Evolutionary conservation across 345 rosid species (phyloP), one percentile per base, ranked within the genome.

Genomic region (Boechera stricta): DNA sequence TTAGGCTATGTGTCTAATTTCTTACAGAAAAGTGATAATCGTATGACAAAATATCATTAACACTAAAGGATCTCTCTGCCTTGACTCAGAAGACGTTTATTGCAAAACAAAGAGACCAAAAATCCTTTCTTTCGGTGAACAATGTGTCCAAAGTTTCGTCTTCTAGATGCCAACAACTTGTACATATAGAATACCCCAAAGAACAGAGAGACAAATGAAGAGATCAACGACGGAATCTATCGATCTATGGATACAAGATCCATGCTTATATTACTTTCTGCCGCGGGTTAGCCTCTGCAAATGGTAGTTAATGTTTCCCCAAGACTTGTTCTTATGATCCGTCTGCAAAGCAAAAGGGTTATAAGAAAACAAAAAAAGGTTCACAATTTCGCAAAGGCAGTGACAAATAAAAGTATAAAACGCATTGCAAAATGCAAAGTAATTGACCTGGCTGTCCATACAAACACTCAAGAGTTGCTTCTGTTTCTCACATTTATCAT

Each of bases 271-370:
- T 77, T 65, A 89, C 80, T 89, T 90, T 80, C 87, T 86, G 78
- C 92, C 94, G 51, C 86, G 82, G 74, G 82, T 89, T 47, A 92
- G 85, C 92, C 96, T 89, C 88, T 90, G 98, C 83, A 89, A 78
- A 59, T 92, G 98, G 81, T 89, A 92, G 80, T 92, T 92, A 61
- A 92, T 89, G 81, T 91, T 90, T 52, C 91, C 96, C 89, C 85
- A 79, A 41, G 90, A 80, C 69, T 87, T 86, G 26, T 84, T 81
- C 77, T 85, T 89, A 36, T 74, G 84, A 58, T 77, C 83, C 54
- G 83, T 79, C 96, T 90, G 84, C 84, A 84, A 55, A 71, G 3
- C 24, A 56, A 59, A 29, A 5, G 39, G 11, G 55, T 26, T 29
- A 21, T 21, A 64, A 60, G 36, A 6, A 75, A 69, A 9, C 33